A percentile compares a stretch with the other conserved stretches of the same genome.
phyloP scores from a whole-genome alignment of 2,329 filamentous ascomycete genomes.

The Fusarium buharicum region DNA sequence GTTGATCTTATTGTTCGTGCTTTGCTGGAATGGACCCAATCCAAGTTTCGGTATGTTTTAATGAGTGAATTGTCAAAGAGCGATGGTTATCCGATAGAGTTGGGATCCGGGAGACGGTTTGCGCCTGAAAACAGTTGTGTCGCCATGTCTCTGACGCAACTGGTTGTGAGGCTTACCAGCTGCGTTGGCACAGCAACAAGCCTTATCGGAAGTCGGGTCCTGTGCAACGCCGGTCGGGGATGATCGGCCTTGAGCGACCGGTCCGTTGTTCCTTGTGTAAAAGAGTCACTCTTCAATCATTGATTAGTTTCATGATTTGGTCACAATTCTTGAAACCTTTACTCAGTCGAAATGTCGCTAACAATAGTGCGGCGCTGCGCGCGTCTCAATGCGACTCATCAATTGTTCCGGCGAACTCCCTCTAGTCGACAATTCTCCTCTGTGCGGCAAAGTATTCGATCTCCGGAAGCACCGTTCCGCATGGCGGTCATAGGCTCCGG shows the following conservation, averaged over 20 bases:
- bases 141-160: slow-evolving; percentile 30
- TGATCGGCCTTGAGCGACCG: slow-evolving; percentile 1
- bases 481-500: slow-evolving; percentile 93
- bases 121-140: slow-evolving; percentile 19
- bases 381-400: slow-evolving; percentile 3
- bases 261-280: slow-evolving; percentile 5
- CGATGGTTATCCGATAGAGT: slow-evolving; percentile 32
- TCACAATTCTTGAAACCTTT: not conserved
- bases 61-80: slow-evolving; percentile 24
- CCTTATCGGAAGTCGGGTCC: slow-evolving; percentile 34
- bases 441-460: slow-evolving; percentile 24
- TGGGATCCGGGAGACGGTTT: slow-evolving; percentile 13
- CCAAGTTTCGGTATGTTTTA: slow-evolving; percentile 9
- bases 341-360: slow-evolving; percentile 19
- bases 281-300: slow-evolving; percentile 25
- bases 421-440: slow-evolving; percentile 23
- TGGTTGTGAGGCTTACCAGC: slow-evolving; percentile 9
- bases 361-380: slow-evolving; percentile 16
- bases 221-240: slow-evolving; percentile 10
- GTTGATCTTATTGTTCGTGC: slow-evolving; percentile 5
- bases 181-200: slow-evolving; percentile 41
- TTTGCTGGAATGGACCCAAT: slow-evolving; percentile 24
- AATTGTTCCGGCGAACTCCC: slow-evolving; percentile 3
- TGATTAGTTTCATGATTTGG: not conserved
- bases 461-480: slow-evolving; percentile 68